Evolutionary conservation across 2,329 filamentous ascomycete species (phyloP), one percentile per base, ranked within the genome.

Genomic region (Chaetomium olivaceum): DNA sequence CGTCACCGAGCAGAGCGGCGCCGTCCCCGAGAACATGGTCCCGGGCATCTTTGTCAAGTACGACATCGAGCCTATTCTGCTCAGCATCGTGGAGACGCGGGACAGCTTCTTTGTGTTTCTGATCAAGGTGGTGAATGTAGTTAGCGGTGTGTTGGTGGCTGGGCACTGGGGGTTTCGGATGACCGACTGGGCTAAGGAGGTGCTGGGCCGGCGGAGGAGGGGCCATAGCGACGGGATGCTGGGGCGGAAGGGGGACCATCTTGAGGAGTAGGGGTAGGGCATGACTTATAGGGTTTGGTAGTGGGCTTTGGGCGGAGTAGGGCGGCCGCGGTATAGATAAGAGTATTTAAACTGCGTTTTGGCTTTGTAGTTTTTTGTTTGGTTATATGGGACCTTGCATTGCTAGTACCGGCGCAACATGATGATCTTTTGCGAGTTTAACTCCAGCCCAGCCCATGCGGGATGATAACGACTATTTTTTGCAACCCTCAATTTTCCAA

Each of bases 41-140:
- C 95, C 95, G 0, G 95, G 95, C 36, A 88, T 99, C 68, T 99
- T 98, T 77, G 91, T 99, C 85, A 99, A 98, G 81, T 99, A 96
- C 80, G 94, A 98, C 76, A 97, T 99, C 72, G 95, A 99, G 82
- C 95, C 95, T 1, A 93, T 99, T 73, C 81, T 95, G 76, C 82
- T 99, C 61, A 89, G 90, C 31, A 89, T 99, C 51, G 89, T 90
- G 68, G 94, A 98, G 80, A 87, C 88, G 74, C 87, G 93, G 74
- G 89, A 89, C 64, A 84, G 91, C 52, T 82, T 97, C 65, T 79
- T 97, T 70, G 82, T 85, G 27, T 87, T 99, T 72, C 67, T 93
- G 54, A 85, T 98, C 70, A 88, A 94, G 75, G 79, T 97, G 59
- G 89, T 98, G 70, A 99, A 99, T 78, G 90, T 98, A 21, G 83